Evolutionary conservation across 2,329 filamentous ascomycete species (phyloP), one percentile per base, ranked within the genome.

Genomic region (Mycosphaerella sp.): DNA sequence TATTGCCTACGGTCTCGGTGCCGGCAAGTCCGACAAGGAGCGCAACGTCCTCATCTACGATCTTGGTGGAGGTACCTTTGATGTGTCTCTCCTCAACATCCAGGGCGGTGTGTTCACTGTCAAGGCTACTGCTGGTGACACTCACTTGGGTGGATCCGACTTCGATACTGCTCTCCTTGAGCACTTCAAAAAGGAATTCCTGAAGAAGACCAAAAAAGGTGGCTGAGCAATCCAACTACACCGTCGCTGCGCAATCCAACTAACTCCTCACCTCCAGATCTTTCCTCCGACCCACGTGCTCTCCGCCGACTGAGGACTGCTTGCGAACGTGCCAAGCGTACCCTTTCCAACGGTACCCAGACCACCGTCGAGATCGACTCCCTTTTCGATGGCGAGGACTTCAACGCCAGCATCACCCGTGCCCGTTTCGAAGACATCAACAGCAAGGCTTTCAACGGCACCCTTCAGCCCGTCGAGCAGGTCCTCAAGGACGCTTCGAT

Each of bases 11-110:
- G 93, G 93, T 83, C 87, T 98, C 59, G 67, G 67, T 52, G 60
- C 67, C 42, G 67, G 67, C 55, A 69, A 69, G 65, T 87, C 89
- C 51, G 87, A 88, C 75, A 95, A 95, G 83, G 93, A 97, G 83
- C 89, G 93, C 72, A 95, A 97, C 74, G 92, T 98, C 70, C 83
- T 98, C 66, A 97, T 98, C 80, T 98, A 97, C 82, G 93, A 98
- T 85, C 86, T 98, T 62, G 93, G 93, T 83, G 93, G 93, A 83
- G 93, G 93, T 83, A 98, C 93, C 74, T 98, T 98, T 78, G 93
- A 98, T 96, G 93, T 98, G 29, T 97, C 93, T 62, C 89, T 97
- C 66, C 84, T 98, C 44, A 92, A 95, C 82, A 97, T 98, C 74
- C 90, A 97, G 79, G 91, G 92, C 72, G 93, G 93, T 82, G 93